Evolutionary conservation across 352 stramenopile genomes (phyloP), one percentile per base, ranked within the genome.

Genomic region (Pseudoperonospora humuli): DNA sequence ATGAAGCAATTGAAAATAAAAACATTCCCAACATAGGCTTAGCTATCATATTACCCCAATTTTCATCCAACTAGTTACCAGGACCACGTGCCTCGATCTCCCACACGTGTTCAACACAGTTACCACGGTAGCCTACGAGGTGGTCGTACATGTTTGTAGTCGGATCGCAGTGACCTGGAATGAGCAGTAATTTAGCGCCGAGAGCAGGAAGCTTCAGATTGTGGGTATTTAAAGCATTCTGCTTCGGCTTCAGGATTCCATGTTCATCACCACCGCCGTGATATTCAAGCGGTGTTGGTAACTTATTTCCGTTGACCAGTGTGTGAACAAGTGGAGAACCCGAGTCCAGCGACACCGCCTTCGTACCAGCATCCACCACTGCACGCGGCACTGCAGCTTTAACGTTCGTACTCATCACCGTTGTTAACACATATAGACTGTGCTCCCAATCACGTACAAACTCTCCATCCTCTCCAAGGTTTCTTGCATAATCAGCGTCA

Each of bases 91-190:
- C 70, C 14, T 68, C 70, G 28, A 85, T 59, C 29, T 70, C 42
- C 74, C 74, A 86, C 14, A 86, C 58, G 17, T 54, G 47, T 43
- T 84, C 74, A 10, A 86, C 70, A 6, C 56, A 17, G 14, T 61
- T 57, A 17, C 64, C 64, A 20, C 74, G 74, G 40, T 69, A 84
- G 19, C 68, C 70, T 8, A 88, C 62, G 13, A 85, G 37, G 45
- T 78, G 75, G 52, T 89, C 77, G 54, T 90, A 85, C 39, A 86
- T 57, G 46, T 90, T 90, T 11, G 65, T 65, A 13, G 73, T 86
- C n/a, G 78, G 78, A 31, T 90, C 78, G 26, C 71, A 84, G 38
- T 90, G 78, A 1, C 73, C 70, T 0, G 77, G 77, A 19, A 65
- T 67, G 15, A 90, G 69, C 35, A 83, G 39, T 42, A 86, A 45